Base-by-base conservation (phyloP, 2,329 filamentous ascomycete genomes). In the Metarhizium rileyi region DNA sequence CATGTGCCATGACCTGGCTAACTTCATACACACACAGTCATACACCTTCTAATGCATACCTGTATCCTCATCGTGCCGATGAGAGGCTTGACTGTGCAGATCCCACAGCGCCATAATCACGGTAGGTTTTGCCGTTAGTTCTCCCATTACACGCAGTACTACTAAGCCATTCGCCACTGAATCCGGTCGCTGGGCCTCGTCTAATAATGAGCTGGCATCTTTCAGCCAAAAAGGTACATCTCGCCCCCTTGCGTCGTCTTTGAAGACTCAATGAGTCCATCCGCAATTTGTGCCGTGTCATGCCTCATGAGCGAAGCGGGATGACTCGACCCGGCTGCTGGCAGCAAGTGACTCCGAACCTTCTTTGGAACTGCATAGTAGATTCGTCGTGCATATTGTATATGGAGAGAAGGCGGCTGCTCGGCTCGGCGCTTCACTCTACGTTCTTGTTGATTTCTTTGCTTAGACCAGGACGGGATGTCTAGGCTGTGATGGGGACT, bases 401-500 rank as follows among this genome's bases (percentile, higher is more conserved):
- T 7, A 12, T 30, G 28, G 6, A 18, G 5, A n/a, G 3, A 10
- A 3, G n/a, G 23, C 25, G 38, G 20, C 20, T 20, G 22, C 22
- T 14, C 20, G 20, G 38, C 22, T 23, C 9, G 20, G n/a, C 16
- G 22, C 10, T 25, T 25, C 22, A 5, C 8, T 42, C 5, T 18
- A 22, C 5, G 10, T 42, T 20, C 7, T 25, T 42, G 20, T 4
- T n/a, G 22, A 16, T 10, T 25, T 16, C 38, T 8, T 38, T 5
- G 8, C 10, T 33, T 33, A 10, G 2, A 33, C 10, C 8, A 10
- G 5, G 16, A 33, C 38, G 6, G 35, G 5, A 25, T 18, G 7
- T 49, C 65, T 61, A 75, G 47, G 69, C 71, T 38, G 69, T 61
- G 53, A 75, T 59, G 50, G 67, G 60, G 18, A 74, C 63, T 53